Conservation (phyloP, 1,139 yeast species). For the Hyphopichia fennica region DNA sequence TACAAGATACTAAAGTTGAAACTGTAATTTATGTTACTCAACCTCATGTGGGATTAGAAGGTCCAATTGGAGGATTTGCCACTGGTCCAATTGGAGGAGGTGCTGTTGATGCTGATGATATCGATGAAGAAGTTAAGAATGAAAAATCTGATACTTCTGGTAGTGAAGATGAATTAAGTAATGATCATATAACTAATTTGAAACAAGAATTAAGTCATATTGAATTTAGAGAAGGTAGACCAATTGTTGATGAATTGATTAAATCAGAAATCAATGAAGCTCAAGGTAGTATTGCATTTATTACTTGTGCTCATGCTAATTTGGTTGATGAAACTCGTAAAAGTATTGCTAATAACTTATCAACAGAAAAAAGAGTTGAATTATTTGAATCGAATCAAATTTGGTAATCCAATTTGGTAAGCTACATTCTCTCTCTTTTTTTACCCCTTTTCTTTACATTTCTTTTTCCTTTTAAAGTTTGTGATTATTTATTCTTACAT, state of each 20-base stretch:
- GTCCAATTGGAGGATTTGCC: conserved; percentile 6
- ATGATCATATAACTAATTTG: conserved; percentile 15
- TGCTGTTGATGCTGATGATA: conserved; percentile 12
- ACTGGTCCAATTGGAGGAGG: conserved; percentile 4
- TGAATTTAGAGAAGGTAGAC: conserved; percentile 40
- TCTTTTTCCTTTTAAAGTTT: too few relatives aligned
- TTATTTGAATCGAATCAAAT: conserved; percentile 42
- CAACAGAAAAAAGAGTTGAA: conserved; percentile 33
- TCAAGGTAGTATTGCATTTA: conserved; percentile 35
- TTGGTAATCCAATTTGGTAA: too few relatives aligned
- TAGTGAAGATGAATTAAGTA: conserved; percentile 13
- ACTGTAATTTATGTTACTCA: conserved; percentile 40
- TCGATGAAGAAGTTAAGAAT: conserved; percentile 14
- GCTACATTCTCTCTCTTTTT: too few relatives aligned
- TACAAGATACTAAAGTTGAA: conserved; percentile 22
- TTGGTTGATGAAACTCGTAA: conserved; percentile 42
- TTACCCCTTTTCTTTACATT: too few relatives aligned
- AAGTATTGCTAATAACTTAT: conserved; percentile 29
- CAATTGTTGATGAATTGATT: conserved; percentile 38
- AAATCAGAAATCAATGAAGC: conserved; percentile 28
- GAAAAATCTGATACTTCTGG: conserved; percentile 12
- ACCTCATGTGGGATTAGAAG: conserved; percentile 19
- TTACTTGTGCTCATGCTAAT: conserved; percentile 42
- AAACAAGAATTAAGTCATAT: conserved; percentile 21
- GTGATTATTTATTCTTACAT: too few relatives aligned